A percentile compares a stretch with the other conserved stretches of the same genome.
Conservation (phyloP, 768 basidiomycete species). For the Mycena filopes region DNA sequence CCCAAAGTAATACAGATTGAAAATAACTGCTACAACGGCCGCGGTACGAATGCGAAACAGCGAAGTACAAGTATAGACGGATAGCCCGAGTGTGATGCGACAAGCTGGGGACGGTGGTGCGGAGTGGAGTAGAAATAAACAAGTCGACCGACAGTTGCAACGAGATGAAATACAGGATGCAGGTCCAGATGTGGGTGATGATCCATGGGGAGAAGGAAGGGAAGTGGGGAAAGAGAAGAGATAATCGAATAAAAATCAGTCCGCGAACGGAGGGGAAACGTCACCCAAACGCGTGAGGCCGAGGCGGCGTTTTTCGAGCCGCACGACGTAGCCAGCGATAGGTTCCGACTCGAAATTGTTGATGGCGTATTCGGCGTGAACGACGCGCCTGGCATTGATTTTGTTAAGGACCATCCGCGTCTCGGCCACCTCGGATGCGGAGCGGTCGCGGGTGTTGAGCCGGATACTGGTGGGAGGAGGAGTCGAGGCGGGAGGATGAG, state of each 20-base stretch:
- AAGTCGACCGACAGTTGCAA: neutral
- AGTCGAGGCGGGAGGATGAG: neutral
- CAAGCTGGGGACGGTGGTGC: conserved; percentile 3
- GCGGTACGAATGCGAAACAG: conserved; percentile 13
- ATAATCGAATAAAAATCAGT: conserved; percentile 21
- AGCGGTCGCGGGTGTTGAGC: conserved; percentile 37
- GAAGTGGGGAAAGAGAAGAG: neutral
- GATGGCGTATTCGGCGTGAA: conserved; percentile 74
- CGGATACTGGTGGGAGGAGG: conserved; percentile 18
- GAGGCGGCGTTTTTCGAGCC: conserved; percentile 63
- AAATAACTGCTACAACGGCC: conserved; percentile 11
- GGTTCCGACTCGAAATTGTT: conserved; percentile 77
- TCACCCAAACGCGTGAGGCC: conserved; percentile 53
- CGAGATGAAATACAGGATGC: conserved; percentile 14
- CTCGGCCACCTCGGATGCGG: conserved; percentile 51
- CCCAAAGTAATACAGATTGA: conserved; percentile 17
- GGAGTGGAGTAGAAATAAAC: conserved; percentile 19
- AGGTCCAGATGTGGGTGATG: conserved; percentile 7
- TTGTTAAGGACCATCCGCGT: conserved; percentile 70
- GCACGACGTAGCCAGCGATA: conserved; percentile 67
- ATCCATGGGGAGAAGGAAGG: conserved; percentile 4
- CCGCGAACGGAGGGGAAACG: conserved; percentile 20
- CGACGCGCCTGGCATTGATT: conserved; percentile 75
- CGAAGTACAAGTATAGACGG: conserved; percentile 8
- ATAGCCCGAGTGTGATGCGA: neutral